These are phyloP conservation scores for Coniochaeta hoffmannii DNA, from an alignment of 2,329 filamentous ascomycete species.

Conservation along the genomic window DNA sequence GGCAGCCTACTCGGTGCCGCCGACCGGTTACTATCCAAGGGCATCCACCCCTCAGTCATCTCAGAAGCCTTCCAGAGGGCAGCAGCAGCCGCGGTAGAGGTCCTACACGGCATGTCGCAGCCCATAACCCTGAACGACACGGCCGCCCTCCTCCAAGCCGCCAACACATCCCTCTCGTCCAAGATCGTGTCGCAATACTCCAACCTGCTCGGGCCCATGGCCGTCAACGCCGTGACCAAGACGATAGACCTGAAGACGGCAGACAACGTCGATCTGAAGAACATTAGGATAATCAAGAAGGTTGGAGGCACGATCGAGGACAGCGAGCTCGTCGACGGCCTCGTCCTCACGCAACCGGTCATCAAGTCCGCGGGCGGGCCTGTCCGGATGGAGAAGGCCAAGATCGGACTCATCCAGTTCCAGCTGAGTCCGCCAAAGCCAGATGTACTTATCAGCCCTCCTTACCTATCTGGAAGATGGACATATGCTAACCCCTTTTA, in stretches of 20 bases:
- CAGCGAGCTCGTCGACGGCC: slow-evolving; percentile 90
- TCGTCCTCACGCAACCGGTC: slow-evolving; percentile 87
- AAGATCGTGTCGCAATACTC: slow-evolving; percentile 99
- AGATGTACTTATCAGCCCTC: slow-evolving; percentile 54
- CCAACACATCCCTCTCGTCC: slow-evolving; percentile 92
- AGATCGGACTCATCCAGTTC: slow-evolving; percentile 96
- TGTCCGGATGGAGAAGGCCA: slow-evolving; percentile 90
- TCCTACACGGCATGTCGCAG: slow-evolving; percentile 92
- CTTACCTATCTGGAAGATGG: neutral
- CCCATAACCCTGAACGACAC: slow-evolving; percentile 86
- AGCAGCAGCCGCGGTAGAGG: slow-evolving; percentile 77
- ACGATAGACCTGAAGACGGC: slow-evolving; percentile 93
- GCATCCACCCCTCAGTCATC: slow-evolving; percentile 95
- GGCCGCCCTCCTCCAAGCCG: slow-evolving; percentile 85
- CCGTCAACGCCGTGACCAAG: slow-evolving; percentile 91
- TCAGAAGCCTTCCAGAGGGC: slow-evolving; percentile 97
- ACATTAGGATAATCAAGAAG: slow-evolving; percentile 97
- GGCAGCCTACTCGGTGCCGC: slow-evolving; percentile 91
- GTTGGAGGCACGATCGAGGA: slow-evolving; percentile 97
- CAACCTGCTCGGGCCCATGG: slow-evolving; percentile 92
- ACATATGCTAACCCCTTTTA: slow-evolving; percentile 25
- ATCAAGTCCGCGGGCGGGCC: slow-evolving; percentile 92
- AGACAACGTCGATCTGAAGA: slow-evolving; percentile 92
- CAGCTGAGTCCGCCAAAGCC: slow-evolving; percentile 97
- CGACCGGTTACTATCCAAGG: slow-evolving; percentile 83